Evolutionary conservation across 495 filamentous ascomycete genomes (phyloP).

Genomic region (Aspergillus hancockii): DNA sequence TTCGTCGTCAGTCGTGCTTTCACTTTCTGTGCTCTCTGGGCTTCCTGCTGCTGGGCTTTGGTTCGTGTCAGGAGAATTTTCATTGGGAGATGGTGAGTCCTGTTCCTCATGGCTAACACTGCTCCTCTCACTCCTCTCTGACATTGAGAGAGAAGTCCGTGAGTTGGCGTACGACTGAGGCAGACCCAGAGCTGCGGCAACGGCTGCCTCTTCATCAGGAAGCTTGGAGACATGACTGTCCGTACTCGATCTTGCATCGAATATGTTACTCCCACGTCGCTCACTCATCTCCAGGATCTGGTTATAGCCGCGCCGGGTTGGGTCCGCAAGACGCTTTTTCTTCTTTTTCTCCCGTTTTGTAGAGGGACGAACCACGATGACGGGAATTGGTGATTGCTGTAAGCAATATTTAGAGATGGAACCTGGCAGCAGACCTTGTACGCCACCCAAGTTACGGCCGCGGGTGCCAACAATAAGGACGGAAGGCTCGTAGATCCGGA

Average conservation of each 20-base stretch:
- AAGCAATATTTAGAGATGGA: constrained; percentile 97
- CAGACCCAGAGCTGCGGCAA: constrained; percentile 69
- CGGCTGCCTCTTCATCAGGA: constrained; percentile 67
- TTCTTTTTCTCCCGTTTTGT: constrained; percentile 93
- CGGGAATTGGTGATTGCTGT: constrained; percentile 94
- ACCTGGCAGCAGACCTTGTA: constrained; percentile 87
- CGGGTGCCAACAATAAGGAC: constrained; percentile 95
- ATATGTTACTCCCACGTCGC: constrained; percentile 52
- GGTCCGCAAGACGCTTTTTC: constrained; percentile 79
- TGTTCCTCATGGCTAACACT: constrained; percentile 38
- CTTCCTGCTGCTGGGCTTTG: constrained; percentile 33
- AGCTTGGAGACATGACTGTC: constrained; percentile 40
- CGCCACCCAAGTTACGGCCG: constrained; percentile 80
- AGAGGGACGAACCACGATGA: constrained; percentile 89
- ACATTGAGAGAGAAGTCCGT: constrained; percentile 53
- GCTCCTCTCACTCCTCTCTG: constrained; percentile 42
- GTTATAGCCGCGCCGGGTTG: constrained; percentile 74
- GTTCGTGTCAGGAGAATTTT: constrained; percentile 30
- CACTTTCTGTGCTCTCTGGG: constrained; percentile 45
- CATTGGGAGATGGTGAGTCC: constrained; percentile 28
- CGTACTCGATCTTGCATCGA: constrained; percentile 52
- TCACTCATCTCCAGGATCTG: constrained; percentile 69
- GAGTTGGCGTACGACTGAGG: constrained; percentile 45
- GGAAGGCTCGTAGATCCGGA: constrained; percentile 89
- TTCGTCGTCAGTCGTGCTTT: constrained; percentile 39